Evolutionary conservation across 1,284 basidiomycete genomes (phyloP).

Genomic region (Moesziomyces aphidis): DNA sequence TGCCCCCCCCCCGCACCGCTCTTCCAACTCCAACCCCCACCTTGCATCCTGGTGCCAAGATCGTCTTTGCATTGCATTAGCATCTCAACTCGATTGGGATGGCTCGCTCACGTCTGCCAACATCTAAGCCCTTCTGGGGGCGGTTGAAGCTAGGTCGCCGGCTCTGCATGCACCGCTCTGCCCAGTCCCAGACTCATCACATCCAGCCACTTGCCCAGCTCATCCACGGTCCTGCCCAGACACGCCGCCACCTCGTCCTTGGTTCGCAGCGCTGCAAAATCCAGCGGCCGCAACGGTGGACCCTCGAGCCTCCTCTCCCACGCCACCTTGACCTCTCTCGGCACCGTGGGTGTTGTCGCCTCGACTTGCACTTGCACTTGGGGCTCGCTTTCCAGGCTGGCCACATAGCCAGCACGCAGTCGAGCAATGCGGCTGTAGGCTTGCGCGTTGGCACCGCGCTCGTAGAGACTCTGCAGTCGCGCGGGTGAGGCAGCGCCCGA

Average conservation of each 20-base stretch:
- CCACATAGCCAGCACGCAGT: slow-evolving; percentile 28
- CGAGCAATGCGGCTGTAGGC: slow-evolving; percentile 22
- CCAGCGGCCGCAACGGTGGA: slow-evolving; percentile 75
- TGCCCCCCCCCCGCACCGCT: too few relatives aligned
- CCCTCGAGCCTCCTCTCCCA: neutral
- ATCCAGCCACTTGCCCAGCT: slow-evolving; percentile 83
- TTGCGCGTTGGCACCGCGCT: slow-evolving; percentile 23
- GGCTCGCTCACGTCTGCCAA: too few relatives aligned
- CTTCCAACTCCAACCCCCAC: too few relatives aligned
- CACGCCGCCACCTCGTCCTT: slow-evolving; percentile 78
- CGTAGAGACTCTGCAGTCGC: slow-evolving; percentile 31
- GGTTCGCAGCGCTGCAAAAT: slow-evolving; percentile 75
- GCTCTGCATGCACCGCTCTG: slow-evolving; percentile 34
- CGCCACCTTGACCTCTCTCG: neutral
- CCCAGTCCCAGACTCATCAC: slow-evolving; percentile 74
- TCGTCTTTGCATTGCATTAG: too few relatives aligned
- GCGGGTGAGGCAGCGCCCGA: slow-evolving; percentile 11
- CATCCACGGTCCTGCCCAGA: slow-evolving; percentile 80
- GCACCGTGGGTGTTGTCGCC: too few relatives aligned
- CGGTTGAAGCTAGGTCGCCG: neutral
- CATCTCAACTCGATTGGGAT: too few relatives aligned
- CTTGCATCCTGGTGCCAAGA: too few relatives aligned
- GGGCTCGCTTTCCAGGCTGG: too few relatives aligned
- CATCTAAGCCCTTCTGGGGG: too few relatives aligned
- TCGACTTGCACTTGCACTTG: too few relatives aligned